These are phyloP conservation scores for Lentinula boryana DNA, from an alignment of 768 basidiomycete species.

Conservation along the genomic window DNA sequence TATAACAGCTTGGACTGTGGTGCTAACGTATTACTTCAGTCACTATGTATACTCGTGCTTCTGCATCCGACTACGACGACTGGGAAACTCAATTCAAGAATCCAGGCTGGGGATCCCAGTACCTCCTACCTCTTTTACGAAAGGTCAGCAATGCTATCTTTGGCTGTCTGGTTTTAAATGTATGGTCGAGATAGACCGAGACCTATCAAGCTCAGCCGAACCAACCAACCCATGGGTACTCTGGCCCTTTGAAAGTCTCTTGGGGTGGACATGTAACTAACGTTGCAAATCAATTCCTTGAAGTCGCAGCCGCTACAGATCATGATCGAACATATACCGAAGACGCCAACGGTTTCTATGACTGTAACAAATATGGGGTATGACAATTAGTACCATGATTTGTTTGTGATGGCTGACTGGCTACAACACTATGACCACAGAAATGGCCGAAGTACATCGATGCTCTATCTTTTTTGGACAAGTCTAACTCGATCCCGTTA, in stretches of 20 bases:
- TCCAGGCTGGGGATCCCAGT: slow-evolving; percentile 36
- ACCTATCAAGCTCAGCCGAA: slow-evolving; percentile 25
- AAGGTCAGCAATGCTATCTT: slow-evolving; percentile 24
- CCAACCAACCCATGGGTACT: slow-evolving; percentile 27
- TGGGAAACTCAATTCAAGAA: slow-evolving; percentile 33
- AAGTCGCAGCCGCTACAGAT: slow-evolving; percentile 29
- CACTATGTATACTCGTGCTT: slow-evolving; percentile 35
- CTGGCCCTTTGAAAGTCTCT: slow-evolving; percentile 34
- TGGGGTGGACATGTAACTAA: slow-evolving; percentile 26
- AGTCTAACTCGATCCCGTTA: neutral
- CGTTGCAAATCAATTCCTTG: slow-evolving; percentile 31
- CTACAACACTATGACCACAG: neutral
- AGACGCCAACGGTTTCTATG: slow-evolving; percentile 28
- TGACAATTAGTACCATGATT: neutral
- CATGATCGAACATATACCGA: slow-evolving; percentile 23
- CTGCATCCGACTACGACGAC: slow-evolving; percentile 41
- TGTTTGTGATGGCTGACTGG: too few species aligned
- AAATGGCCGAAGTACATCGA: neutral
- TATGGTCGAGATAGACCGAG: slow-evolving; percentile 22
- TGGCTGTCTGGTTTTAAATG: neutral
- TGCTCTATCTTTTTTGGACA: neutral
- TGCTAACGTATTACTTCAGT: slow-evolving; percentile 4
- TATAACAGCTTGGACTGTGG: too few species aligned
- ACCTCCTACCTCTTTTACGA: slow-evolving; percentile 34
- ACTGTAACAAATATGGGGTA: slow-evolving; percentile 25